Conservation (phyloP, 768 basidiomycete species). For the Suillus alpinus region DNA sequence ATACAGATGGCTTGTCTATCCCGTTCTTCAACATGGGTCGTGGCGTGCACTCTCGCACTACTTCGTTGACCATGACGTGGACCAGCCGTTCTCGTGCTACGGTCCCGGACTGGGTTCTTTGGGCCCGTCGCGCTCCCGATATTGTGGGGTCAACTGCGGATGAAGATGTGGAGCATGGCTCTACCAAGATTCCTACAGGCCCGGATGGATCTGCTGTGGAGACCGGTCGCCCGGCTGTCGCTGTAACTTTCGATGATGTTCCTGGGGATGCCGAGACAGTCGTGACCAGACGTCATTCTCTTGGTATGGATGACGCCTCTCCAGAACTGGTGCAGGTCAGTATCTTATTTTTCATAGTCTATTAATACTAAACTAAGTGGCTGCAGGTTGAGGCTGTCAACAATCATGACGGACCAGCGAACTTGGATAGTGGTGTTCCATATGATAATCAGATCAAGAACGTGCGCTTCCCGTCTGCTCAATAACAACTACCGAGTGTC, state of each 20-base stretch:
- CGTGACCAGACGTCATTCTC: not conserved
- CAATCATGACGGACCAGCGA: not conserved
- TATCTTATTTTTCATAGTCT: not conserved
- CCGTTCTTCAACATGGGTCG: conserved; percentile 60
- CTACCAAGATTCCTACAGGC: not conserved
- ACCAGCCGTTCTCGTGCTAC: conserved; percentile 31
- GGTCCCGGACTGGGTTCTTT: conserved; percentile 46
- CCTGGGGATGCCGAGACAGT: not conserved
- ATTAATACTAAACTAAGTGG: not conserved
- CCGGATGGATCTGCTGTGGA: not conserved
- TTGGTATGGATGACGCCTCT: not conserved
- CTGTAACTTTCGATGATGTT: not conserved
- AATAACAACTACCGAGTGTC: conserved; percentile 32
- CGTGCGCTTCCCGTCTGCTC: conserved; percentile 32
- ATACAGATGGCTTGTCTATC: conserved; percentile 64
- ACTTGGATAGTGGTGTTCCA: not conserved
- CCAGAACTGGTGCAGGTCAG: conserved; percentile 19
- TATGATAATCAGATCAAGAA: conserved; percentile 12
- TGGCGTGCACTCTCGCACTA: conserved; percentile 42
- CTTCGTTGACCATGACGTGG: conserved; percentile 44
- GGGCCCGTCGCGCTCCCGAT: conserved; percentile 23
- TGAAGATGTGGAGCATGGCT: conserved; percentile 23
- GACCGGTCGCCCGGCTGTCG: not conserved
- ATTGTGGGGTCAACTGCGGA: not conserved
- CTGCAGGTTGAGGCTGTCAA: conserved; percentile 11